phyloP scores from a whole-genome alignment of 768 basidiomycete genomes.

The Mycena amicta region DNA sequence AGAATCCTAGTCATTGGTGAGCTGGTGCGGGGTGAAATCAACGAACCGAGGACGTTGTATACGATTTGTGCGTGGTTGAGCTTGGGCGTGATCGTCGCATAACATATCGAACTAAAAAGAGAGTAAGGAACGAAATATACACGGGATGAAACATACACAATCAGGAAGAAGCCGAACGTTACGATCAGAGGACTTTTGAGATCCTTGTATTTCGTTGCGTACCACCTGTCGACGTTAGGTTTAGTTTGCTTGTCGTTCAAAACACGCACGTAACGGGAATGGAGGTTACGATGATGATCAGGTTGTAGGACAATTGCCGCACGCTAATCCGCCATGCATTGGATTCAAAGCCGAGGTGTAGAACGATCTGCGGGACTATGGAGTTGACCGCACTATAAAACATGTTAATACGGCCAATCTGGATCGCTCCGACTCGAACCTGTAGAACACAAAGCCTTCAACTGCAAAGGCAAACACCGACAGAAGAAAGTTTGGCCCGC shows the following conservation, averaged over 20 bases:
- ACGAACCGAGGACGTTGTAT: slow-evolving; percentile 12
- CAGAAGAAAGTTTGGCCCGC: slow-evolving; percentile 22
- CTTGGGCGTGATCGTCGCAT: slow-evolving; percentile 23
- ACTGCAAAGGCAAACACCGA: slow-evolving; percentile 22
- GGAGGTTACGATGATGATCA: slow-evolving; percentile 12
- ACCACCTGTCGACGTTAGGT: slow-evolving; percentile 3
- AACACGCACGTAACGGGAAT: slow-evolving; percentile 21
- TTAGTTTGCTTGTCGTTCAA: neutral
- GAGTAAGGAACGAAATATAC: neutral
- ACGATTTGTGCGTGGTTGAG: slow-evolving; percentile 23
- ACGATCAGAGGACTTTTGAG: slow-evolving; percentile 20
- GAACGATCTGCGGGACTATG: slow-evolving; percentile 19
- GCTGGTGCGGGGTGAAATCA: neutral
- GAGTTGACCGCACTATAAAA: slow-evolving; percentile 24
- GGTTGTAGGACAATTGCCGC: slow-evolving; percentile 19
- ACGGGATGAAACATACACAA: slow-evolving; percentile 6
- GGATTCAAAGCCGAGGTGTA: slow-evolving; percentile 22
- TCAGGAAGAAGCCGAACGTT: slow-evolving; percentile 23
- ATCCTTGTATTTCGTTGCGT: slow-evolving; percentile 24
- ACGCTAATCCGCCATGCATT: slow-evolving; percentile 23
- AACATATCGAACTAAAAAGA: slow-evolving; percentile 18
- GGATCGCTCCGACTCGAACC: too few relatives aligned
- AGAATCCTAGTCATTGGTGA: neutral
- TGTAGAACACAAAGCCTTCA: slow-evolving; percentile 23
- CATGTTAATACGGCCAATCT: too few relatives aligned